These are phyloP conservation scores for Pseudogymnoascus pannorum DNA, from an alignment of 2,329 filamentous ascomycete species.

Conservation along the genomic window DNA sequence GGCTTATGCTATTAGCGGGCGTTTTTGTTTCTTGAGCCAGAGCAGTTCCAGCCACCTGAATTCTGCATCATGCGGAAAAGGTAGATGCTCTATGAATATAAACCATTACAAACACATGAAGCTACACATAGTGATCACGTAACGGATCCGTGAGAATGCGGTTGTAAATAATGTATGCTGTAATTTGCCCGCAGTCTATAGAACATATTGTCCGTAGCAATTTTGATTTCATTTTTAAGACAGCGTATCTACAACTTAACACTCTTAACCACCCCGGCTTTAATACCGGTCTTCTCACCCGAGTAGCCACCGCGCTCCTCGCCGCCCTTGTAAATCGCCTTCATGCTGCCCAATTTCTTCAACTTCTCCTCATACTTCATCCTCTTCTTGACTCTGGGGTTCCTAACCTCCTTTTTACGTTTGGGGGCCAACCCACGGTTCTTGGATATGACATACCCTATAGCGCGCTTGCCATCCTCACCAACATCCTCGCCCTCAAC, in stretches of 20 bases:
- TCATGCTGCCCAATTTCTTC: slow-evolving; percentile 90
- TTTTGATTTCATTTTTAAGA: background rate
- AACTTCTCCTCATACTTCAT: slow-evolving; percentile 94
- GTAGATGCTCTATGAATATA: slow-evolving; percentile 1
- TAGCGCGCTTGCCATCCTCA: slow-evolving; percentile 81
- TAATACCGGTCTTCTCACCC: slow-evolving; percentile 92
- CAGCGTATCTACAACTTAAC: slow-evolving; percentile 66
- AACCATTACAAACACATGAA: slow-evolving; percentile 3
- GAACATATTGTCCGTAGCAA: background rate
- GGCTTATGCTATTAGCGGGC: slow-evolving; percentile 7
- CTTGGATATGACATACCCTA: slow-evolving; percentile 91
- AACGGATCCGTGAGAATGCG: background rate
- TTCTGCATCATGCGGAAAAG: background rate
- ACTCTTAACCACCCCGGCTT: slow-evolving; percentile 87
- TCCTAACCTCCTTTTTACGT: slow-evolving; percentile 88
- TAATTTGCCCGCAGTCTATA: background rate
- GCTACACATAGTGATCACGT: background rate
- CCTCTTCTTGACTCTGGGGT: slow-evolving; percentile 96
- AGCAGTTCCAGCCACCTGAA: background rate
- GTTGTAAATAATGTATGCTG: background rate
- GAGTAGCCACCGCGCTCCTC: slow-evolving; percentile 79
- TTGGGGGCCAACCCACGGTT: slow-evolving; percentile 91
- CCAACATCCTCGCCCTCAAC: slow-evolving; percentile 63
- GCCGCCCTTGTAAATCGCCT: slow-evolving; percentile 77
- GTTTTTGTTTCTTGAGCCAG: slow-evolving; percentile 1